Percentiles rank a stretch among this genome's conserved stretches.
These are phyloP conservation scores for Wakefieldia striispora DNA, from an alignment of 768 basidiomycete genomes.

Conservation along the genomic window DNA sequence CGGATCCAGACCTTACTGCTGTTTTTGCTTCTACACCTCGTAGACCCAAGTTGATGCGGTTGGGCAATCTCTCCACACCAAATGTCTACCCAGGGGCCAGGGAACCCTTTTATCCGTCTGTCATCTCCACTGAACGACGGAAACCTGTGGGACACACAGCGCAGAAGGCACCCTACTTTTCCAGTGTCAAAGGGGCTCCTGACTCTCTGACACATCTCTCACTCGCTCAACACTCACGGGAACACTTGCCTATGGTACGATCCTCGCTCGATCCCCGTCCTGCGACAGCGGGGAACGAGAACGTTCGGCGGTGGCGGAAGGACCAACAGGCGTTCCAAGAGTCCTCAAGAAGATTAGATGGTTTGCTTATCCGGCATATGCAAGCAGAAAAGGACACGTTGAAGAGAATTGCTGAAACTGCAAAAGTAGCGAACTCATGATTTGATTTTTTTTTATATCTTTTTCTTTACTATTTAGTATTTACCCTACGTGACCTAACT, in stretches of 20 bases:
- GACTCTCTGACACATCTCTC: slow-evolving; percentile 32
- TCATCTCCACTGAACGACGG: slow-evolving; percentile 37
- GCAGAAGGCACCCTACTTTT: slow-evolving; percentile 43
- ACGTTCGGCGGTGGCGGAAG: slow-evolving; percentile 26
- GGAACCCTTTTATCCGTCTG: slow-evolving; percentile 35
- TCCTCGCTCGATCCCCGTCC: slow-evolving; percentile 13
- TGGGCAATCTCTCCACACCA: slow-evolving; percentile 71
- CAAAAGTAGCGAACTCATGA: slow-evolving; percentile 34
- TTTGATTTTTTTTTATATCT: background rate
- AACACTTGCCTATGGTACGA: slow-evolving; percentile 31
- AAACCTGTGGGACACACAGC: slow-evolving; percentile 56
- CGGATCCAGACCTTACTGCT: slow-evolving; percentile 35
- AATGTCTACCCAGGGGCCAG: slow-evolving; percentile 48
- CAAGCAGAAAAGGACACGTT: slow-evolving; percentile 79
- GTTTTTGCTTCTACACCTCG: slow-evolving; percentile 29
- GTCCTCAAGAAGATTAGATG: slow-evolving; percentile 66
- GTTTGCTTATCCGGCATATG: slow-evolving; percentile 79
- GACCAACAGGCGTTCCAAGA: slow-evolving; percentile 45
- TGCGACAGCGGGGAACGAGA: slow-evolving; percentile 20
- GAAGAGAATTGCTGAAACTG: slow-evolving; percentile 64
- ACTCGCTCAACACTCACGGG: slow-evolving; percentile 41
- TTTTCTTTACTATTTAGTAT: background rate
- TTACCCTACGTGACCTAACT: slow-evolving; percentile 16
- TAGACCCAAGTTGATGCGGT: slow-evolving; percentile 50
- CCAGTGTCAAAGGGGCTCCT: slow-evolving; percentile 38